Conservation (phyloP, 2,329 filamentous ascomycete genomes). For the Diaporthe batatas region DNA sequence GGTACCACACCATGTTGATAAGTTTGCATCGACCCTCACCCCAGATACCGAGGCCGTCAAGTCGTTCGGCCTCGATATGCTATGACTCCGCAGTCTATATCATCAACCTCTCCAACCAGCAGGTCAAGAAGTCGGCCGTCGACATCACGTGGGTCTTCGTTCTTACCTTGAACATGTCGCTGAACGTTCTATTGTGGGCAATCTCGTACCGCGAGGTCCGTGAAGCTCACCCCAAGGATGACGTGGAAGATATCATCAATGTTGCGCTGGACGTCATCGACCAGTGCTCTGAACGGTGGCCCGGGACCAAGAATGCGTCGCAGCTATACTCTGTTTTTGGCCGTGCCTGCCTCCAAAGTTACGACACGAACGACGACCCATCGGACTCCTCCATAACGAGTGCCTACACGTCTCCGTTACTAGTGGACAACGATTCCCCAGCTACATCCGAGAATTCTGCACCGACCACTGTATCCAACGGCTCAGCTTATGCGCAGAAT, state of each 20-base stretch:
- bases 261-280: conserved; percentile 83
- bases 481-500: conserved; percentile 45
- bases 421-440: conserved; percentile 64
- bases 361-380: conserved; percentile 71
- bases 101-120: conserved; percentile 83
- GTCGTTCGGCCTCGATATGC: conserved; percentile 82
- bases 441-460: conserved; percentile 57
- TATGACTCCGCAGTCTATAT: conserved; percentile 87
- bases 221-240: conserved; percentile 76
- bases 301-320: conserved; percentile 85
- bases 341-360: conserved; percentile 88
- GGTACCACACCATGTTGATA: conserved; percentile 89
- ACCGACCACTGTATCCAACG: conserved; percentile 50
- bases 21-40: conserved; percentile 92
- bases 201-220: conserved; percentile 90
- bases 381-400: conserved; percentile 52
- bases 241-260: conserved; percentile 81
- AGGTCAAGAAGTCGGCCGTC: conserved; percentile 80
- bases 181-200: conserved; percentile 93
- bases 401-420: conserved; percentile 60
- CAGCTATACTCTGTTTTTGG: conserved; percentile 90
- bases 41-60: conserved; percentile 87
- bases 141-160: conserved; percentile 97
- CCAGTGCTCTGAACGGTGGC: conserved; percentile 89
- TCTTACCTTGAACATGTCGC: conserved; percentile 87